A percentile compares a stretch with the other conserved stretches of the same genome.
phyloP scores from a whole-genome alignment of 257 asterid genomes.

The Asclepias syriaca region DNA sequence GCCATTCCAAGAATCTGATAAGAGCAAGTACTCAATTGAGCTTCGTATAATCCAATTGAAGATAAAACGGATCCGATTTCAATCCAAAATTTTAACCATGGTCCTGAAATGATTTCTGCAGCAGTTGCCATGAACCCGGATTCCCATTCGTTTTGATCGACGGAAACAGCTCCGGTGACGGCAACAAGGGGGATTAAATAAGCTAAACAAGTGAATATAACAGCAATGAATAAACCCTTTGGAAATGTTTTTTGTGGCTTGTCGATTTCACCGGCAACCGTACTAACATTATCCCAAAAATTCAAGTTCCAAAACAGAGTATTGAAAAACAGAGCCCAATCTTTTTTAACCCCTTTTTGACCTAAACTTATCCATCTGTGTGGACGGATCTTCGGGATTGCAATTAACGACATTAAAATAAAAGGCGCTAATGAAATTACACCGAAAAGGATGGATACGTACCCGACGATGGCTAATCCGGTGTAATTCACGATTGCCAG shows the following conservation, averaged over 20 bases:
- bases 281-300: constrained; percentile 66
- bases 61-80: constrained; percentile 60
- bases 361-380: constrained; percentile 57
- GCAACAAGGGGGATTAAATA: constrained; percentile 55
- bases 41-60: constrained; percentile 48
- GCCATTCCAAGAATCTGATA: constrained; percentile 63
- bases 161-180: constrained; percentile 45
- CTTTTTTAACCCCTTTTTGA: constrained; percentile 42
- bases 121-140: constrained; percentile 53
- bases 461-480: constrained; percentile 63
- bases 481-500: constrained; percentile 52
- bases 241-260: constrained; percentile 57
- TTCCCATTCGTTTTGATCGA: constrained; percentile 41
- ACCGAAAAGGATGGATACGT: constrained; percentile 50
- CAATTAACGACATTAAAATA: constrained; percentile 50
- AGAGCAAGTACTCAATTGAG: constrained; percentile 54
- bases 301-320: constrained; percentile 72
- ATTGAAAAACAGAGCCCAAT: constrained; percentile 65
- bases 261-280: constrained; percentile 72
- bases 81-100: constrained; percentile 59
- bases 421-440: constrained; percentile 59
- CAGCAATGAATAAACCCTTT: constrained; percentile 42
- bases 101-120: constrained; percentile 39
- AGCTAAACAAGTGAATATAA: constrained; percentile 51
- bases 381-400: constrained; percentile 62